Conservation (phyloP, 352 stramenopile species). For the Globisporangium nunn region DNA sequence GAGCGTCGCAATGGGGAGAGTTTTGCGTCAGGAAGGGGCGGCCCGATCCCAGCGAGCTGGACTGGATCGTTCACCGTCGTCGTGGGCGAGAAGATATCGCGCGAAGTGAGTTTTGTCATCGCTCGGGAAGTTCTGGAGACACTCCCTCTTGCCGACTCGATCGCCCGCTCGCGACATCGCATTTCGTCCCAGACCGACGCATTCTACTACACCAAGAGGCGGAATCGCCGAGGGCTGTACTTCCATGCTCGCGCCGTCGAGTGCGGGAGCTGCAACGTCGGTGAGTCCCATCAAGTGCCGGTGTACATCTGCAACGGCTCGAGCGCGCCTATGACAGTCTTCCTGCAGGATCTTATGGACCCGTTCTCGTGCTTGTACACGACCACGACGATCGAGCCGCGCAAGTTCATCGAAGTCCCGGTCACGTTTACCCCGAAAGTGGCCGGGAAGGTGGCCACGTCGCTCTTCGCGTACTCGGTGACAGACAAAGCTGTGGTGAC, state of each 20-base stretch:
- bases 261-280: constrained; percentile 64
- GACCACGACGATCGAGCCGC: constrained; percentile 69
- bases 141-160: constrained; percentile 53
- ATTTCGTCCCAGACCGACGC: constrained; percentile 72
- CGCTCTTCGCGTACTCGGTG: constrained; percentile 74
- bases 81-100: constrained; percentile 35
- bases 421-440: constrained; percentile 72
- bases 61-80: constrained; percentile 52
- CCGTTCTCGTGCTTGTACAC: constrained; percentile 72
- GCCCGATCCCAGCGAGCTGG: constrained; percentile 32
- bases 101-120: constrained; percentile 69
- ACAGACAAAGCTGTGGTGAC: constrained; percentile 74
- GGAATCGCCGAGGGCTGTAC: constrained; percentile 66
- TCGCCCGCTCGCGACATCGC: constrained; percentile 49
- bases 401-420: constrained; percentile 82
- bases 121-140: constrained; percentile 24
- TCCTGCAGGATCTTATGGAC: constrained; percentile 69
- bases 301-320: constrained; percentile 86
- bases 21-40: constrained; percentile 3
- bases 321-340: constrained; percentile 73
- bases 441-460: constrained; percentile 76
- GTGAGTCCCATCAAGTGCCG: constrained; percentile 69
- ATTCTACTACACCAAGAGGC: constrained; percentile 83
- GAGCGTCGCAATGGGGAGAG: constrained; percentile 10
- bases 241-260: constrained; percentile 83